A percentile compares a stretch with the other conserved stretches of the same genome.
phyloP scores from a whole-genome alignment of 345 rosid species.

The Tarenaya hassleriana region DNA sequence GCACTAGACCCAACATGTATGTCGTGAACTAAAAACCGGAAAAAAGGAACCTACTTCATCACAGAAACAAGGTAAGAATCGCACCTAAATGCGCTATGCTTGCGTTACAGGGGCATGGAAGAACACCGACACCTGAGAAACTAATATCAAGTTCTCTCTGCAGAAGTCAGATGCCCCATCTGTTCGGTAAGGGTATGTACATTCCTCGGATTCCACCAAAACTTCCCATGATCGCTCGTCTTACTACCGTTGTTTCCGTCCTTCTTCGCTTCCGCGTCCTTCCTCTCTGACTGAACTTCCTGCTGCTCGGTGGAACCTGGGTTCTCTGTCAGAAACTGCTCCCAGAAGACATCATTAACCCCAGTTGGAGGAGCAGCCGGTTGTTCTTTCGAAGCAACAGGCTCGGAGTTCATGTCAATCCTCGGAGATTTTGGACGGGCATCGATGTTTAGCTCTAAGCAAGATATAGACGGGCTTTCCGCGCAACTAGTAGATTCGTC shows the following conservation, averaged over 20 bases:
- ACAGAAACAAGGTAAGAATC: conserved; percentile 15
- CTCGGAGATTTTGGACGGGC: conserved; percentile 45
- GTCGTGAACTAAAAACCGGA: too few relatives aligned
- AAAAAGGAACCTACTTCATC: too few relatives aligned
- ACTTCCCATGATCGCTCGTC: conserved; percentile 41
- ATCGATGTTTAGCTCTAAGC: conserved; percentile 41
- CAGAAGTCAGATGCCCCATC: conserved; percentile 61
- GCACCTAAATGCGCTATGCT: not conserved
- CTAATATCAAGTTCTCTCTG: conserved; percentile 55
- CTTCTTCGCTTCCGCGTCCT: conserved; percentile 33
- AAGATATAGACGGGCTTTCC: conserved; percentile 52
- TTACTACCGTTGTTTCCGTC: conserved; percentile 40
- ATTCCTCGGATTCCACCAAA: conserved; percentile 62
- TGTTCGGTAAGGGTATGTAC: conserved; percentile 66
- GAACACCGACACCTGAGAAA: conserved; percentile 5
- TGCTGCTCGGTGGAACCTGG: conserved; percentile 68
- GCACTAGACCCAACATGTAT: too few relatives aligned
- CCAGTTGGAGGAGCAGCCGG: conserved; percentile 45
- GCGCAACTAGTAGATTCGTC: conserved; percentile 66
- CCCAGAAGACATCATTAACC: conserved; percentile 88
- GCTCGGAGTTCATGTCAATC: conserved; percentile 88
- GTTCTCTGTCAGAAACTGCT: conserved; percentile 92
- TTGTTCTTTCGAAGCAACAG: conserved; percentile 36
- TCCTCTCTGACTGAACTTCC: conserved; percentile 72
- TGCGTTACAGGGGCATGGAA: not conserved